Conservation (phyloP, 2,329 filamentous ascomycete species). For the Fusarium burgessii region DNA sequence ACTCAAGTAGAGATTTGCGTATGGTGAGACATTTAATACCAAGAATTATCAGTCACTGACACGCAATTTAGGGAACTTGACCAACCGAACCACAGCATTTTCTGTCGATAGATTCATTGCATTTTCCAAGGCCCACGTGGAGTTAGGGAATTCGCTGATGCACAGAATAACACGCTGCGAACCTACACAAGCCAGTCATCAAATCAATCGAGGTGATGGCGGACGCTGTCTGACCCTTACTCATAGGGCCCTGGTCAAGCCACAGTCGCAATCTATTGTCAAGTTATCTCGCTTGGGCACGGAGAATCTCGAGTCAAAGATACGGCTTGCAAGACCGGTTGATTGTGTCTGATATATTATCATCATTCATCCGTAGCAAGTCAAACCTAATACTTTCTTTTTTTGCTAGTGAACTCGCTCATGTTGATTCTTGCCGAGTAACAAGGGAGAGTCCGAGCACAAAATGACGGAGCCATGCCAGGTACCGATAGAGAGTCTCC, state of each 20-base stretch:
- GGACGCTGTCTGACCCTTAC: constrained; percentile 13
- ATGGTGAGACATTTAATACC: constrained; percentile 36
- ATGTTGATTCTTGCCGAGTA: constrained; percentile 22
- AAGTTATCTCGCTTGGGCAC: constrained; percentile 24
- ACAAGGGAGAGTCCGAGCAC: constrained; percentile 10
- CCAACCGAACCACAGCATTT: constrained; percentile 30
- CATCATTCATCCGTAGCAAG: constrained; percentile 6
- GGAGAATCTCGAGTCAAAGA: constrained; percentile 13
- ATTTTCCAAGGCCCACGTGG: constrained; percentile 42
- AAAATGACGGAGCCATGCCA: neutral
- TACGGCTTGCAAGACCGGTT: constrained; percentile 5
- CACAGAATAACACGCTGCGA: constrained; percentile 16
- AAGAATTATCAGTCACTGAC: constrained; percentile 20
- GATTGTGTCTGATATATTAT: constrained; percentile 1
- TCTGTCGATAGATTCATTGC: constrained; percentile 6
- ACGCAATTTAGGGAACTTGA: constrained; percentile 41
- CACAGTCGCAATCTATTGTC: constrained; percentile 15
- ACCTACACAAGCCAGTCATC: constrained; percentile 16
- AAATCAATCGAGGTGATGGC: constrained; percentile 5
- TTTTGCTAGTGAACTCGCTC: constrained; percentile 10
- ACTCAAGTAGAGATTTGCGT: neutral
- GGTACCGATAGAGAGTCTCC: neutral
- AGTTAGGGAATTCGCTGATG: constrained; percentile 44
- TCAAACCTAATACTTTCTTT: constrained; percentile 23
- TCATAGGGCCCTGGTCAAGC: constrained; percentile 25